These are phyloP conservation scores for Hyaloscypha bicolor DNA, from an alignment of 495 filamentous ascomycete genomes.

Conservation along the genomic window DNA sequence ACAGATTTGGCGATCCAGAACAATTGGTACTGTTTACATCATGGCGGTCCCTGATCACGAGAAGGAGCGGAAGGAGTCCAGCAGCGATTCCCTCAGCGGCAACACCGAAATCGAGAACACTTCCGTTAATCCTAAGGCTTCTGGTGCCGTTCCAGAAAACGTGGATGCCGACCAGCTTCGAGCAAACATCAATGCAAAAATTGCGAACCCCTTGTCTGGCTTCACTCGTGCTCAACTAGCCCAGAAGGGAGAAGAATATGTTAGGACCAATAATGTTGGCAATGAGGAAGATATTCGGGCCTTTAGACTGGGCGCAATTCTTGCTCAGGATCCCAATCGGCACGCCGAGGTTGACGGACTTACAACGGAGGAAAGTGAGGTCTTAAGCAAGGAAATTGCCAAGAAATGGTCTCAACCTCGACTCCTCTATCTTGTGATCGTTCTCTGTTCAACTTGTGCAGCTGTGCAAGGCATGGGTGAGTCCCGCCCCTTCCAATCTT, in stretches of 20 bases:
- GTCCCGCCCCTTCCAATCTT: neutral
- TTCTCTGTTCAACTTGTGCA: constrained; percentile 63
- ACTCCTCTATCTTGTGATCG: constrained; percentile 68
- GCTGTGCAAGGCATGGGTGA: constrained; percentile 73
- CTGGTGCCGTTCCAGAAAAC: neutral
- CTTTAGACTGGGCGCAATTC: constrained; percentile 72
- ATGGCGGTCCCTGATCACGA: neutral
- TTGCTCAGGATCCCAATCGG: constrained; percentile 60
- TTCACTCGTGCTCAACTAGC: constrained; percentile 60
- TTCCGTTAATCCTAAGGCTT: neutral
- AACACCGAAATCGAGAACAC: constrained; percentile 5
- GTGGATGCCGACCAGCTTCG: constrained; percentile 14
- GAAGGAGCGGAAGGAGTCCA: neutral
- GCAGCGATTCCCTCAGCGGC: neutral
- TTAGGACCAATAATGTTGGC: constrained; percentile 61
- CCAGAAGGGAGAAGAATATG: constrained; percentile 67
- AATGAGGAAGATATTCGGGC: constrained; percentile 66
- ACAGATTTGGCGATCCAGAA: neutral
- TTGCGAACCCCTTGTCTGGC: constrained; percentile 74
- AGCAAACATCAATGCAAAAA: constrained; percentile 26
- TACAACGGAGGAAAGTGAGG: constrained; percentile 56
- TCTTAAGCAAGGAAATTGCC: constrained; percentile 62
- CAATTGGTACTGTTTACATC: constrained; percentile 2
- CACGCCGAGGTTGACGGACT: constrained; percentile 53
- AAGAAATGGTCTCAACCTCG: constrained; percentile 74